Evolutionary conservation across 1,284 basidiomycete species (phyloP), one percentile per base, ranked within the genome.

Genomic region (Puccinia horiana): DNA sequence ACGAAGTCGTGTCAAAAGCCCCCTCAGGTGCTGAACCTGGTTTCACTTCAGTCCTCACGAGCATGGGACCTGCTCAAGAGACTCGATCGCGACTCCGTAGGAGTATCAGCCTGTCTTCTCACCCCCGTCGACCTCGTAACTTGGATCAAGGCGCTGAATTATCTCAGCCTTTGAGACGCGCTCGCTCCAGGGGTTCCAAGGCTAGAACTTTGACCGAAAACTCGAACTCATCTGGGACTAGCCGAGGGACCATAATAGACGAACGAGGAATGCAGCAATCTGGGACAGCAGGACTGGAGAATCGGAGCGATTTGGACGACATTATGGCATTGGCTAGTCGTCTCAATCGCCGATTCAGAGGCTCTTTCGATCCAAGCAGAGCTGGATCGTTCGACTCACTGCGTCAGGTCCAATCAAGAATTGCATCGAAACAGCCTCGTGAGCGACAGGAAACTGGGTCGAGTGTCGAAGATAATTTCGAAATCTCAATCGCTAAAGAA

Each of bases 161-260:
- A 23, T 32, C 69, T 40, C 69, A 72, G n/a, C 29, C 69, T 32
- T 23, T 72, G n/a, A 35, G 3, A 8, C 69, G 69, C 2, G 20
- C 44, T 49, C 69, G 69, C 20, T 72, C 69, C n/a, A 72, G 32
- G 44, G 20, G 12, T 23, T 72, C 69, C 69, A 72, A 72, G 32
- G 49, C 69, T 3, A 47, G 69, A 8, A 72, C 69, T 29, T 12
- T 72, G 69, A 72, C 69, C 26, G 69, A 47, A 72, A 72, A 72
- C 47, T 72, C 69, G 5, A 49, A 32, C 40, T 72, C 69, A 23
- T 72, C 69, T 52, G 69, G 69, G 40, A 29, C 44, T 14, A 72
- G 69, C 49, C 26, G 44, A 6, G 69, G 69, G 9, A 72, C 69
- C 4, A 52, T 72, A 26, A 72, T 44, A 14, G 44, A 52, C 32